These are phyloP conservation scores for Cucumis variabilis DNA, from an alignment of 331 rosid genomes.

Conservation along the genomic window DNA sequence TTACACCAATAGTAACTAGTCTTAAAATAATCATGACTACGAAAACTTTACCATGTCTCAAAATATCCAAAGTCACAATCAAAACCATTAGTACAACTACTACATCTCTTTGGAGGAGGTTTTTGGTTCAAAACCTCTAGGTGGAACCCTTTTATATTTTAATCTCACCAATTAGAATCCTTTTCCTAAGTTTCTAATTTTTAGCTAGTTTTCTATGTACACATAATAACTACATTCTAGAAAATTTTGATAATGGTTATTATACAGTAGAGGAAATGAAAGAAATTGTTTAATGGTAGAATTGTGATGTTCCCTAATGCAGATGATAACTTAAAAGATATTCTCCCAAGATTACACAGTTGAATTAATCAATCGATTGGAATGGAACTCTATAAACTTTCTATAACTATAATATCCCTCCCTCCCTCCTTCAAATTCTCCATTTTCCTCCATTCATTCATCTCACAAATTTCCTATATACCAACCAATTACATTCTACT, in stretches of 20 bases:
- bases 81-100: no score
- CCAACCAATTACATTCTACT: neutral
- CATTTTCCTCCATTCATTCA: neutral
- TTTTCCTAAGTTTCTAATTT: neutral
- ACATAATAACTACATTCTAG: neutral
- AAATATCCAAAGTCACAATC: no score
- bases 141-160: neutral
- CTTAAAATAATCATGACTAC: no score
- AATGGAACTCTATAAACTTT: neutral
- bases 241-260: neutral
- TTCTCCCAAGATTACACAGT: neutral
- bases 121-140: neutral
- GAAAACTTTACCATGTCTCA: no score
- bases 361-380: neutral
- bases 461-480: neutral
- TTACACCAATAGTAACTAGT: no score
- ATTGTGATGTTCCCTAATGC: neutral
- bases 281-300: neutral
- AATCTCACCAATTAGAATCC: neutral
- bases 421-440: neutral
- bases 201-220: neutral
- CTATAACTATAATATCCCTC: conserved; percentile 13
- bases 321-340: no score
- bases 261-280: neutral
- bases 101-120: neutral